A percentile compares a stretch with the other conserved stretches of the same genome.
Evolutionary conservation across 768 basidiomycete species (phyloP).

Genomic region (Hypholoma sublateritium): DNA sequence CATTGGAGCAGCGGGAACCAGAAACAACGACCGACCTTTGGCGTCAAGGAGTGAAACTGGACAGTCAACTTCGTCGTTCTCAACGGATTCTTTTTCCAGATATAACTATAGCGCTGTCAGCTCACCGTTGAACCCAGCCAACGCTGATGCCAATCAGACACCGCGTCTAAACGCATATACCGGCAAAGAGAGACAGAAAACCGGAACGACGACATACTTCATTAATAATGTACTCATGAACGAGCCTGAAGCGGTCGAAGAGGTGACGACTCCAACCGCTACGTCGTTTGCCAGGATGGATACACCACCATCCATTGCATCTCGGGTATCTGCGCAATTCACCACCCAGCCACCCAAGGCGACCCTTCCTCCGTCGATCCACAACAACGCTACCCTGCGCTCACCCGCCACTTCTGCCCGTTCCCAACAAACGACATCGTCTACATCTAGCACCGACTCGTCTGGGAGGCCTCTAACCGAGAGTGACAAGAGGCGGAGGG

Average conservation of each 20-base stretch:
- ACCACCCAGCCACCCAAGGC: slow-evolving; percentile 18
- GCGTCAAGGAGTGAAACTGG: slow-evolving; percentile 16
- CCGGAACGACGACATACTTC: not conserved
- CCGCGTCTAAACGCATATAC: slow-evolving; percentile 1
- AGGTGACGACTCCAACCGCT: not conserved
- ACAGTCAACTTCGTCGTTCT: slow-evolving; percentile 8
- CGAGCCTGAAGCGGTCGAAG: not conserved
- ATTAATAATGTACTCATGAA: slow-evolving; percentile 1
- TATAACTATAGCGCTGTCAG: slow-evolving; percentile 2
- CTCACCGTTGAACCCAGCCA: not conserved
- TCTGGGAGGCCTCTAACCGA: slow-evolving; percentile 35
- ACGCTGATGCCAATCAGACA: slow-evolving; percentile 4
- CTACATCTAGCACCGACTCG: slow-evolving; percentile 3
- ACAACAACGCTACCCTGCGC: not conserved
- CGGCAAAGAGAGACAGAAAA: not conserved
- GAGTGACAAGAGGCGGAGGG: slow-evolving; percentile 52
- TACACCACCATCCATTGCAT: not conserved
- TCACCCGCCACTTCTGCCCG: slow-evolving; percentile 10
- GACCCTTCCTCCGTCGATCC: slow-evolving; percentile 13
- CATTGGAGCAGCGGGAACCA: slow-evolving; percentile 26
- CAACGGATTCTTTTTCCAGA: slow-evolving; percentile 6
- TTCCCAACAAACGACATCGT: slow-evolving; percentile 10
- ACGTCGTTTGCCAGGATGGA: not conserved
- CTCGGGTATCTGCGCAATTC: slow-evolving; percentile 1
- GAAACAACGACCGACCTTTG: slow-evolving; percentile 14